Base-by-base conservation (phyloP, 2,329 filamentous ascomycete species). In the Sclerotiophoma versabilis region DNA sequence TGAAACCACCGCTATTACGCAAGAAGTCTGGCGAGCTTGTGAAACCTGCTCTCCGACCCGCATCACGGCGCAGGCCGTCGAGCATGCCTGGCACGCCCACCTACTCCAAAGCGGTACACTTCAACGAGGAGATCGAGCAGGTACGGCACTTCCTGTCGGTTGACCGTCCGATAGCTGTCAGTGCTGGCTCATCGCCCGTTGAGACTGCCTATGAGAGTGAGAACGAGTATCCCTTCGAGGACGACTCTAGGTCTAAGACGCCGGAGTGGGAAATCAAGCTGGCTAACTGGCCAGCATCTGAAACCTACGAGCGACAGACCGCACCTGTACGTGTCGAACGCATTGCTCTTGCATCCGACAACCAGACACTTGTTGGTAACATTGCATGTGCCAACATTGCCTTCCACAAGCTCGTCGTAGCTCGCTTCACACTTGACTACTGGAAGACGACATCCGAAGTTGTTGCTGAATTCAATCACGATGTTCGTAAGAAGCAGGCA, bases 391-490 rank as follows among this genome's bases (percentile, higher is more conserved):
- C 89, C 71, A 99, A 99, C 75, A 77, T 98, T 36, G 86, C 92
- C 0, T 99, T 96, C 77, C 85, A 93, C 48, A 99, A 99, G 77
- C 76, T 82, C 5, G 91, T 99, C 48, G 87, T 89, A n/a, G 93
- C 92, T 74, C 87, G 95, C 44, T 99, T 99, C 75, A 99, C 95
- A 0, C 84, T 97, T 39, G 95, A 99, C 75, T 95, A 96, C 78
- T 99, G 95, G 95, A 96, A 96, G 82, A 99, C 95, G 0, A 96
- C 93, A 0, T 99, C 95, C 0, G 95, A 99, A 73, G 90, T 98
- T 1, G 83, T 84, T 30, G 93, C 91, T n/a, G 92, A 97, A 67
- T 99, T 86, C 78, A 88, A 87, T 72, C 85, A 90, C 58, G 90
- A 95, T 76, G 84, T 93, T 38, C 85, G 87, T 36, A 85, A 86